Base-by-base conservation (phyloP, 2,329 filamentous ascomycete genomes). In the Ascochyta pisi region DNA sequence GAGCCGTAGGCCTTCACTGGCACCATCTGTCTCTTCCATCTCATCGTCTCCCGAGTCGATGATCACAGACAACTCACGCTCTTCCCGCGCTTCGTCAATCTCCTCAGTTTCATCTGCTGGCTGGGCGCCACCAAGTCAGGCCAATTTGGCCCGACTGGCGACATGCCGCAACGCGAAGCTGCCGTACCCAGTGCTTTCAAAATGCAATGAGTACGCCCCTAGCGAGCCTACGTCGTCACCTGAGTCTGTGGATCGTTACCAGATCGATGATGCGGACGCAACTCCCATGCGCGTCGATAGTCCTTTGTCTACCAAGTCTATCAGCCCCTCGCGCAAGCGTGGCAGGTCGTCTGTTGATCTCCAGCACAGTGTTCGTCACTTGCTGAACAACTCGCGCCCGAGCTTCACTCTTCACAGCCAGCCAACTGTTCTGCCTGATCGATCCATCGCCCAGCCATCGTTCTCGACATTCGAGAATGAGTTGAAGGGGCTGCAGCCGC, bases 341-440 rank as follows among this genome's bases (percentile, higher is more conserved):
- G 84, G 83, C 66, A 81, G 86, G 46, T 81, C 85, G 7, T 88
- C 86, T 13, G 79, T 84, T 51, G 86, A 89, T 54, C 67, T 77
- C 77, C 87, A 90, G 67, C 85, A 89, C 57, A 87, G 88, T 55
- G 87, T 90, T 10, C 85, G 87, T 50, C 83, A 86, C 48, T 79
- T 90, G 64, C 77, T 90, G 33, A 68, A 73, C 56, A 71, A 50
- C 50, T 70, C 71, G 26, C 76, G 76, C 40, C 76, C 47, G 73
- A 77, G 61, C 53, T 71, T 60, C 62, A 79, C 76, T 35, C 70
- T 78, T 43, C 68, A 73, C 50, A 60, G 69, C 34, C 61, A 64
- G 27, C 66, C 63, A 24, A 71, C 69, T 16, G 66, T 77, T 22
- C 62, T 76, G 22, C 67, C 73, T 41, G 76, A 77, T 60, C 66